Evolutionary conservation across 2,329 filamentous ascomycete species (phyloP), one percentile per base, ranked within the genome.

Genomic region (Sclerotinia sclerotiorum): DNA sequence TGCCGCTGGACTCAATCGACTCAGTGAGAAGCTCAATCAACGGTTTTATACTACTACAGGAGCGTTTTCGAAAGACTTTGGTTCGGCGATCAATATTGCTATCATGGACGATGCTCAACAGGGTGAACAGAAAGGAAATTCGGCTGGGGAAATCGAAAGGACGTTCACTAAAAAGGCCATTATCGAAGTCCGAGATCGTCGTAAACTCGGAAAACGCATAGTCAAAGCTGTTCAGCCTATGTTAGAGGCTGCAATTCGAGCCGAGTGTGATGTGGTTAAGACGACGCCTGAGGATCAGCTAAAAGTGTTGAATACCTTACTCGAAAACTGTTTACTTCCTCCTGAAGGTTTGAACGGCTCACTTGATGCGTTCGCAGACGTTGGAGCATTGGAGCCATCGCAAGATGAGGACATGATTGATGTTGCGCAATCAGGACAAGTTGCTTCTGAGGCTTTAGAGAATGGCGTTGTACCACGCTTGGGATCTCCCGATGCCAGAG

Each of bases 151-250:
- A 61, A 79, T 69, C 27, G 74, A 74, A 57, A 72, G 72, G 44
- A 67, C 66, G 21, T 69, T 79, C 8, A 42, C 70, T 13, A 78
- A 75, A 70, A 81, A 82, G 67, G 78, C 81, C 57, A 79, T 77
- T 68, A 70, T 84, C 13, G 93, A 97, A 74, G 87, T 93, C 70
- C 91, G 92, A 69, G 91, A 97, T 73, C 88, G 91, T 70, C 91
- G 92, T 75, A 91, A 90, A 73, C 82, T 97, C n/a, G 93, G 91
- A 32, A 97, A 96, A 79, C 88, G 93, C 35, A 97, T 97, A 70
- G 85, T 97, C 72, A 96, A 93, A 78, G 87, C 89, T 0, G 85
- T 97, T 44, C 92, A 96, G 77, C 88, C 91, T 19, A 84, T 88
- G 56, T 82, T 97, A 3, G 91, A 97, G 77, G 84, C 87, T 67